Base-by-base conservation (phyloP, 139 green algal genomes). In the Volvox africanus region DNA sequence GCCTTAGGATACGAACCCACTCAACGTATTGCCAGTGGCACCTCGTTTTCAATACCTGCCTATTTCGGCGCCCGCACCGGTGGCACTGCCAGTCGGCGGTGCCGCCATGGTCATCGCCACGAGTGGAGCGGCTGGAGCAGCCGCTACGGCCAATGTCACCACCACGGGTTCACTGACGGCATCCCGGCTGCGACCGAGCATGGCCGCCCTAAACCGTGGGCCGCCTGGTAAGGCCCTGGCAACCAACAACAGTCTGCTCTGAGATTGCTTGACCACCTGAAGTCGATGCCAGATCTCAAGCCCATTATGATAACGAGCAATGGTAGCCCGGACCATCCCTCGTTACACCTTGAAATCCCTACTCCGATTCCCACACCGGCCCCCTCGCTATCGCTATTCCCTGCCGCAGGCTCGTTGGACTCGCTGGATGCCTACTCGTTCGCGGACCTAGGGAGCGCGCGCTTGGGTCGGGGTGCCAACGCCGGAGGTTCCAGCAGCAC, bases 11-110 rank as follows among this genome's bases (percentile, higher is more conserved):
- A 92, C 94, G 82, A 99, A 99, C 89, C 93, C 95, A 22, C 93
- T 99, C 76, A 95, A 96, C 33, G 87, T 98, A 65, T 87, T 97
- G n/a, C 91, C 96, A 0, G 92, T 95, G 1, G 95, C 93, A 12
- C 79, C 94, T 28, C 94, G 97, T 26, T 99, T 99, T 89, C 93
- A 97, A 18, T 99, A 99, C 94, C 94, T 99, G 69, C 97, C 97
- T 67, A 97, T 99, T 82, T 97, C 95, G 22, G 94, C 93, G 0
- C 96, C 88, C 24, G 80, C 88, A n/a, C 78, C 36, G 36, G 22
- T 32, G 5, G 18, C 36, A n/a, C 78, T 62, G 79, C 65, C 61
- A 55, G 17, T 36, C 24, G 37, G 19, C 33, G 32, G 26, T 19
- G 86, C 86, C 55, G 75, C 50, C 36, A 16, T 30, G n/a, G 50